Conservation (phyloP, 345 rosid species). For the Citrus reticulata region DNA sequence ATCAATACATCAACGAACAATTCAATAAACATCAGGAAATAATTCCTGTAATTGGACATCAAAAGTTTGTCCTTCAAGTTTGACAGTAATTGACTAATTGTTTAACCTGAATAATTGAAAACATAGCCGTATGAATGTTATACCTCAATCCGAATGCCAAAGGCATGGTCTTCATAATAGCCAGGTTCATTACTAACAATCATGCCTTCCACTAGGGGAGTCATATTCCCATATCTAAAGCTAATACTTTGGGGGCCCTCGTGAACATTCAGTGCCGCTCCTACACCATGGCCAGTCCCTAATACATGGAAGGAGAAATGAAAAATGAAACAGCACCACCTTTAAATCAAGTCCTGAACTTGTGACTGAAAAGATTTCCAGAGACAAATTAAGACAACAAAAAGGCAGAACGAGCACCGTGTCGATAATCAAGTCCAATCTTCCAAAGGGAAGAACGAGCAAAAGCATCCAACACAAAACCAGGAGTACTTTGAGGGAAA, state of each 20-base stretch:
- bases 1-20: not conserved
- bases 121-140: not conserved
- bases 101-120: not conserved
- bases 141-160: conserved; percentile 98
- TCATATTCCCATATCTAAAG: conserved; percentile 78
- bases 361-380: not conserved
- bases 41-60: not conserved
- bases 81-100: not conserved
- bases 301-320: conserved; percentile 20
- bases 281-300: conserved; percentile 99
- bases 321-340: not conserved
- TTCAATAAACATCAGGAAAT: not conserved
- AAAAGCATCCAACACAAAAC: conserved; percentile 89
- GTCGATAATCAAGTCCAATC: conserved; percentile 94
- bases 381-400: not conserved
- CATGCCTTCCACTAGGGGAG: conserved; percentile 83
- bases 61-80: not conserved
- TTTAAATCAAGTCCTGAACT: not conserved
- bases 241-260: conserved; percentile 99
- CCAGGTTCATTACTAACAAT: conserved; percentile 98
- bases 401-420: conserved; percentile 47
- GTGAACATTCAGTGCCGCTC: conserved; percentile 94
- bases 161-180: conserved; percentile 93
- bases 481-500: conserved; percentile 89
- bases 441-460: conserved; percentile 96